Evolutionary conservation across 1,139 yeast genomes (phyloP), one percentile per base, ranked within the genome.

Genomic region (Hansenula sp.): DNA sequence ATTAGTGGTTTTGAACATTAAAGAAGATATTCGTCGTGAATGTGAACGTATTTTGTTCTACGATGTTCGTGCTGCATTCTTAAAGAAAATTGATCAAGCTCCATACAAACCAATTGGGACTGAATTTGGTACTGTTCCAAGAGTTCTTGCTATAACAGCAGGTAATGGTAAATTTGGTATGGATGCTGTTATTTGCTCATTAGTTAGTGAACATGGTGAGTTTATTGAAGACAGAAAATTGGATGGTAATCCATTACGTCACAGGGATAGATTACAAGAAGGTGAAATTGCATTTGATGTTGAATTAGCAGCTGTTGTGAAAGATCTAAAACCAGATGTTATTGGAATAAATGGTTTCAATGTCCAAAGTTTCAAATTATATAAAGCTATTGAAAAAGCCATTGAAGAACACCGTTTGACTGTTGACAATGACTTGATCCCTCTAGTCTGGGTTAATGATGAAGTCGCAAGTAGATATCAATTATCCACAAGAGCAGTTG

Each of bases 401-500:
- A 75, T 87, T 14, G 72, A 73, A 38, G 69, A 66, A 17, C 76
- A 85, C 50, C 73, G 74, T 34, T 62, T 85, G 27, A 65, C 68
- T 20, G 81, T 79, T 13, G 77, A 73, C 40, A 73, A 72, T 22
- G 85, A 77, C 38, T 44, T 50, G 11, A 44, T 66, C 26, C 66
- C 65, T 11, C 78, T 87, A 3, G 68, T 89, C 14, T 92, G 89
- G 81, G 95, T 87, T 25, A 87, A 84, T 53, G 97, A 92, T 60
- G 98, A 92, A 60, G 89, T 95, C 27, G 97, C 98, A 0, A 71
- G 95, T 42, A 74, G 94, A 46, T 92, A 75, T 59, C 96, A 90
- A 61, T 79, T 82, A 56, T 86, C 96, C 0, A 76, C 71, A 29
- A 74, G 90, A 46, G 95, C 96, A 0, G 66, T 66, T 13, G 69